A percentile compares a stretch with the other conserved stretches of the same genome.
Evolutionary conservation across 1,139 yeast genomes (phyloP).

Genomic region (Scheffersomyces titani): DNA sequence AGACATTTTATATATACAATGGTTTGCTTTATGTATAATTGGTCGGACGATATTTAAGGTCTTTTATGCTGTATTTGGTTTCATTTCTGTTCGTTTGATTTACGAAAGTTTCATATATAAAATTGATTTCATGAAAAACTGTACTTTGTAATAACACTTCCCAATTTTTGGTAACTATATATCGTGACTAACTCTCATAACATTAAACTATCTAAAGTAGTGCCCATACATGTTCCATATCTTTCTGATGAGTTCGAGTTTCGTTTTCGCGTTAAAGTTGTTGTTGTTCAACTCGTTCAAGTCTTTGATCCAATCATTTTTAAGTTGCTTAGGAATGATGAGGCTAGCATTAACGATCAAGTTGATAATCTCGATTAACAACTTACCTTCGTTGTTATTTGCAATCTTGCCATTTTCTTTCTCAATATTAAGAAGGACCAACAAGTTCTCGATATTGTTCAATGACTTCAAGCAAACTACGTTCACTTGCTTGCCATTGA

Average conservation of each 20-base stretch:
- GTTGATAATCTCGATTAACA: conserved; percentile 59
- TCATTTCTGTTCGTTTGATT: background rate
- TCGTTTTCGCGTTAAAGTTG: conserved; percentile 26
- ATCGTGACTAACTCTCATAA: too few relatives aligned
- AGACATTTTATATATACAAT: background rate
- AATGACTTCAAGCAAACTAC: conserved; percentile 51
- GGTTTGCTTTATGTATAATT: conserved; percentile 1
- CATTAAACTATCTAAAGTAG: conserved; percentile 25
- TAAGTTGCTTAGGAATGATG: conserved; percentile 49
- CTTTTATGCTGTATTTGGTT: conserved; percentile 1
- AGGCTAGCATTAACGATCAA: conserved; percentile 49
- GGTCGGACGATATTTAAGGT: conserved; percentile 1
- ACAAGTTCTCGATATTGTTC: conserved; percentile 58
- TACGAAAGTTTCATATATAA: background rate
- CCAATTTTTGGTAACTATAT: too few relatives aligned
- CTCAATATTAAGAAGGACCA: conserved; percentile 24
- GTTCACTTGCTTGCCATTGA: conserved; percentile 42
- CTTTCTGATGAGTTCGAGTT: conserved; percentile 48
- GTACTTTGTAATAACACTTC: background rate
- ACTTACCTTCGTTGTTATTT: conserved; percentile 43
- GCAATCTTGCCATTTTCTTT: conserved; percentile 3
- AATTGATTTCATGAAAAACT: background rate
- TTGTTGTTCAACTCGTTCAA: conserved; percentile 51
- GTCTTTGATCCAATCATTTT: conserved; percentile 56
- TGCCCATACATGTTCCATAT: conserved; percentile 57